A percentile compares a stretch with the other conserved stretches of the same genome.
These are phyloP conservation scores for Posidonia oceanica DNA, from an alignment of 116 monocot genomes.

Conservation along the genomic window DNA sequence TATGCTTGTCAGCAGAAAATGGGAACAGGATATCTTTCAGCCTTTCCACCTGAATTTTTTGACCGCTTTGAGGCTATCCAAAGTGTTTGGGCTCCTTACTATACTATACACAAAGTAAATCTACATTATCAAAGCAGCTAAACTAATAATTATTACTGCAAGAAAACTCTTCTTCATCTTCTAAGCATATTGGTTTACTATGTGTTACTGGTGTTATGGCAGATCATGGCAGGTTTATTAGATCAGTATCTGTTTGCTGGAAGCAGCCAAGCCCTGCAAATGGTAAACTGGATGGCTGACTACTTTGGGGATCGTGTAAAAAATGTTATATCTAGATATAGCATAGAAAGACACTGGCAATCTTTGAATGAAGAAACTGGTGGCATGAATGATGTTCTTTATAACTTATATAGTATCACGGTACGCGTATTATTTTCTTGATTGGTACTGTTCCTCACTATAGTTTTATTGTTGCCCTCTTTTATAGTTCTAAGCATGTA, in stretches of 20 bases:
- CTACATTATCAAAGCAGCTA: background rate
- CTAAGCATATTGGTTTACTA: no score
- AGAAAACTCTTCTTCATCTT: background rate
- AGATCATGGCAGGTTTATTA: conserved; percentile 87
- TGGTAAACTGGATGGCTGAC: conserved; percentile 85
- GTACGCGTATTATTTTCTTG: conserved; percentile 23
- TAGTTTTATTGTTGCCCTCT: no score
- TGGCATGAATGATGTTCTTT: conserved; percentile 99
- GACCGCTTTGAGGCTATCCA: conserved; percentile 68
- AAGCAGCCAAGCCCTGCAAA: conserved; percentile 46
- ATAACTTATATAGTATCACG: conserved; percentile 75
- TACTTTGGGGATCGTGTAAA: conserved; percentile 88
- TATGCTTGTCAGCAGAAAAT: conserved; percentile 74
- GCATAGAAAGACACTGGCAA: conserved; percentile 80
- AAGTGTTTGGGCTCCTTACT: conserved; percentile 94
- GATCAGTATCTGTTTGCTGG: conserved; percentile 70
- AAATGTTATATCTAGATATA: conserved; percentile 80
- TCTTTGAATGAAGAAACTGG: conserved; percentile 96
- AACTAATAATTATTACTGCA: background rate
- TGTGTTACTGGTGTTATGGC: background rate
- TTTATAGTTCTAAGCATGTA: no score
- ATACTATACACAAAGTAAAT: conserved; percentile 96
- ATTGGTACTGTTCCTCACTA: background rate
- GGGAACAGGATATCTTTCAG: conserved; percentile 88
- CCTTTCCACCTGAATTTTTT: conserved; percentile 82